These are phyloP conservation scores for Tetradesmus obliquus DNA, from an alignment of 139 green algal genomes.

Conservation along the genomic window DNA sequence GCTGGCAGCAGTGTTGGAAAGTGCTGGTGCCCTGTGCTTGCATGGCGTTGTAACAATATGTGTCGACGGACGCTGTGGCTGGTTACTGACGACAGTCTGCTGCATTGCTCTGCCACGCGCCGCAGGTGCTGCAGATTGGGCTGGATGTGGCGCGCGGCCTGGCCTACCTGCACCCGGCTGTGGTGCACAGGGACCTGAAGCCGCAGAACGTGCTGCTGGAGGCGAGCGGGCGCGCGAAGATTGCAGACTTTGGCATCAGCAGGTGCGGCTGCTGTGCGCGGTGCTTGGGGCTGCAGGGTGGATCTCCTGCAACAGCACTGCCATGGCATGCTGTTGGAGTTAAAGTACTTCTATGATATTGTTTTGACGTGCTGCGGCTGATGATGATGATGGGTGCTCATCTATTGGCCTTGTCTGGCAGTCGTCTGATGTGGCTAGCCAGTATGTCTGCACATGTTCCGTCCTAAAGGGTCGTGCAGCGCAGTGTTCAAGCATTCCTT, in stretches of 20 bases:
- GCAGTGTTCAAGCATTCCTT: no score
- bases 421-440: no score
- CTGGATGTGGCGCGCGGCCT: slow-evolving; percentile 74
- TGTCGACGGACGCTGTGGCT: background rate
- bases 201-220: slow-evolving; percentile 87
- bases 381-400: no score
- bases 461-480: no score
- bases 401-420: no score
- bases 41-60: background rate
- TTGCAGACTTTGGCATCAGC: slow-evolving; percentile 90
- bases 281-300: background rate
- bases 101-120: background rate
- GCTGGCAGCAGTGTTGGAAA: background rate
- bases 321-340: no score
- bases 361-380: no score
- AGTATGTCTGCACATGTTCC: no score
- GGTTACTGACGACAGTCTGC: background rate
- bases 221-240: slow-evolving; percentile 68
- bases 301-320: no score
- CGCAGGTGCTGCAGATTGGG: slow-evolving; percentile 52
- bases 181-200: slow-evolving; percentile 82
- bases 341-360: no score
- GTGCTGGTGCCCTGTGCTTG: background rate
- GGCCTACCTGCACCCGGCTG: slow-evolving; percentile 81
- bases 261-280: background rate